Conservation (phyloP, 2,329 filamentous ascomycete genomes). For the Hypoxylon sp. region DNA sequence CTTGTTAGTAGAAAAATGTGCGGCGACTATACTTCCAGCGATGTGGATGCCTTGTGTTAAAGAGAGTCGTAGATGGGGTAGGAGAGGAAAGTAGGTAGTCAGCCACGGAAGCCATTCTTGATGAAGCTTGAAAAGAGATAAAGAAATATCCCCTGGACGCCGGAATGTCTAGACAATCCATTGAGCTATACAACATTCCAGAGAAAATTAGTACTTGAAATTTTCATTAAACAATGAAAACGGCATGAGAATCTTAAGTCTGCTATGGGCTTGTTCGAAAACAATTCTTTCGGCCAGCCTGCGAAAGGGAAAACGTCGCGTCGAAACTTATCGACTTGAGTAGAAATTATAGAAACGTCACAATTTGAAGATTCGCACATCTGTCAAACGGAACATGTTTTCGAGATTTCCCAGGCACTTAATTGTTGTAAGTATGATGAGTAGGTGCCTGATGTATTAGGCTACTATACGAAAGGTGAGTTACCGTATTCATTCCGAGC, state of each 20-base stretch:
- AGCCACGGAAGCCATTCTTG: slow-evolving; percentile 36
- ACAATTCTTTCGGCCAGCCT: no score
- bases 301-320: background rate
- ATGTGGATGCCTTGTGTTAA: slow-evolving; percentile 8
- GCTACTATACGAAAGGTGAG: no score
- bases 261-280: background rate
- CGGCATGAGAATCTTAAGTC: slow-evolving; percentile 13
- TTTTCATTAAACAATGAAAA: slow-evolving; percentile 27
- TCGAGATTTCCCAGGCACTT: no score
- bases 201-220: slow-evolving; percentile 5
- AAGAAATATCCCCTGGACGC: slow-evolving; percentile 24
- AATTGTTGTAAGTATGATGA: no score
- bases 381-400: no score
- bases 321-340: background rate
- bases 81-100: slow-evolving; percentile 1
- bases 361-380: no score
- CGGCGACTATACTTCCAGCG: slow-evolving; percentile 2
- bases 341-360: no score
- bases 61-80: slow-evolving; percentile 16
- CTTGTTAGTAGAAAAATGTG: background rate
- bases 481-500: no score
- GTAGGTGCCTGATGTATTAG: no score
- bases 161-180: slow-evolving; percentile 36
- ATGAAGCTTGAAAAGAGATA: slow-evolving; percentile 38
- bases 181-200: slow-evolving; percentile 35